Conservation (phyloP, 1,284 basidiomycete genomes). For the Boletus smithii region DNA sequence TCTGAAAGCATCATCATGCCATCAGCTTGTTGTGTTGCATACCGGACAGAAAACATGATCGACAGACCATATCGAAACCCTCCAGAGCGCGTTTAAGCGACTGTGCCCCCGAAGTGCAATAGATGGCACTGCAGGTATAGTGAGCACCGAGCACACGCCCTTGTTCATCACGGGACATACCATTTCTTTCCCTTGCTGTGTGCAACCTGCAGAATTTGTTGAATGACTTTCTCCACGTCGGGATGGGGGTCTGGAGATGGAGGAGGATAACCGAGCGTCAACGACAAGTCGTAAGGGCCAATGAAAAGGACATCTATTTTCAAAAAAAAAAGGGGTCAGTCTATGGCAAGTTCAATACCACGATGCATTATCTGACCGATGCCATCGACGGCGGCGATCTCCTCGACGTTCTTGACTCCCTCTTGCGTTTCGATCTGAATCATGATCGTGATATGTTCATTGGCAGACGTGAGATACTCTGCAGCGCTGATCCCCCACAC, state of each 20-base stretch:
- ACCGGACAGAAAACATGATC: background rate
- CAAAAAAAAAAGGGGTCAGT: too few relatives aligned
- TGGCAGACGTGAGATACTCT: constrained; percentile 56
- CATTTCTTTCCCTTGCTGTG: constrained; percentile 65
- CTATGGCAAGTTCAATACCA: background rate
- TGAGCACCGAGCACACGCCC: constrained; percentile 9
- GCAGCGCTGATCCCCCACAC: constrained; percentile 49
- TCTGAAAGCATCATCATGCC: constrained; percentile 33
- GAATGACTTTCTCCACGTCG: constrained; percentile 59
- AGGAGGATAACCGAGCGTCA: constrained; percentile 53
- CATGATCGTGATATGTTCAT: constrained; percentile 56
- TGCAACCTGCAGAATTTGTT: constrained; percentile 50
- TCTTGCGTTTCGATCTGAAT: constrained; percentile 67
- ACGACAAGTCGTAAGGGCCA: constrained; percentile 66
- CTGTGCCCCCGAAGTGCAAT: constrained; percentile 49
- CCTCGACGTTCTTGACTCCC: constrained; percentile 56
- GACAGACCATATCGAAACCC: constrained; percentile 57
- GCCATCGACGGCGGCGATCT: constrained; percentile 61
- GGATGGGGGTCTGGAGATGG: constrained; percentile 63
- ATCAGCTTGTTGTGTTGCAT: too few relatives aligned
- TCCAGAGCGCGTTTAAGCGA: constrained; percentile 47
- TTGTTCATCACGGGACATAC: constrained; percentile 35
- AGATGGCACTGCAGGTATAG: constrained; percentile 38
- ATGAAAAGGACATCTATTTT: constrained; percentile 55
- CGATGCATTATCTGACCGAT: constrained; percentile 43